A percentile compares a stretch with the other conserved stretches of the same genome.
phyloP scores from a whole-genome alignment of 2,329 filamentous ascomycete species.

The Phaeosphaeriaceae sp. region DNA sequence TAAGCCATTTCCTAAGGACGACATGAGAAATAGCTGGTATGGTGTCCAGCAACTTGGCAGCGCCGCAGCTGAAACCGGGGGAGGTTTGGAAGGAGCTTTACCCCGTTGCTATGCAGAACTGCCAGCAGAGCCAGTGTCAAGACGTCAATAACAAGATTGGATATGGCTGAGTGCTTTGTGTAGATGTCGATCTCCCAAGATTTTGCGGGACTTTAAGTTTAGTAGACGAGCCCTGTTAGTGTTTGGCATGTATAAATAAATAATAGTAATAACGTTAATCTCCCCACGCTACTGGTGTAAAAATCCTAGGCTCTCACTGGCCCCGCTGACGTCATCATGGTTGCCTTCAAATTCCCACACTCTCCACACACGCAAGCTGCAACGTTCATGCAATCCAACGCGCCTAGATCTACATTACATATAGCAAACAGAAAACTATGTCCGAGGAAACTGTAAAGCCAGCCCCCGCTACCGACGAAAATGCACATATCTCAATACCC shows the following conservation, averaged over 20 bases:
- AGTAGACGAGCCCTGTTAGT: too few relatives aligned
- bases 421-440: constrained; percentile 21
- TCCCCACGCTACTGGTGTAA: background rate
- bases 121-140: constrained; percentile 9
- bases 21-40: background rate
- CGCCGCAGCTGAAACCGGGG: constrained; percentile 3
- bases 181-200: too few relatives aligned
- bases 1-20: constrained; percentile 2
- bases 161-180: too few relatives aligned
- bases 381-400: too few relatives aligned
- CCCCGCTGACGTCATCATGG: constrained; percentile 25
- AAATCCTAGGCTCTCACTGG: background rate
- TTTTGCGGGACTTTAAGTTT: too few relatives aligned
- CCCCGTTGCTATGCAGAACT: constrained; percentile 8
- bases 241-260: too few relatives aligned
- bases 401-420: too few relatives aligned
- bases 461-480: constrained; percentile 22
- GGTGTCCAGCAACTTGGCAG: constrained; percentile 13
- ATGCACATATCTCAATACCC: constrained; percentile 39
- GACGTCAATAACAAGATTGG: too few relatives aligned
- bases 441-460: constrained; percentile 30
- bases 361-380: too few relatives aligned
- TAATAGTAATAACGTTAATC: background rate
- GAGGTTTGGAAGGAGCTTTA: background rate
- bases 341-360: background rate